Evolutionary conservation across 495 filamentous ascomycete genomes (phyloP).

Genomic region (Aspergillus ellipticus): DNA sequence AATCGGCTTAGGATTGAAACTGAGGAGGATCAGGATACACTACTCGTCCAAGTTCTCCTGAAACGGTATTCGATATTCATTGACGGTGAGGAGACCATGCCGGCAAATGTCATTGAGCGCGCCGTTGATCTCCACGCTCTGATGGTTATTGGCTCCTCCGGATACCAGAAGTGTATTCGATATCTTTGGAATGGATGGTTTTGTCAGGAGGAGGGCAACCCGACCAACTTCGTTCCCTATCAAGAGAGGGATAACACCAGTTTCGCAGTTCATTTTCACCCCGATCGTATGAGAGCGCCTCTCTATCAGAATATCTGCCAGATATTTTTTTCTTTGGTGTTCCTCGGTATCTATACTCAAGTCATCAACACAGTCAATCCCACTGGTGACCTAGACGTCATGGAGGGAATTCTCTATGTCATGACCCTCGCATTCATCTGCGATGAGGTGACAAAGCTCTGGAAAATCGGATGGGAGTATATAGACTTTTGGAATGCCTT

Average conservation of each 20-base stretch:
- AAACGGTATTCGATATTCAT: slow-evolving; percentile 83
- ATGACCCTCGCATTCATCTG: slow-evolving; percentile 92
- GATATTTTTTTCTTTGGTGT: slow-evolving; percentile 78
- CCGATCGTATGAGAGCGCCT: slow-evolving; percentile 88
- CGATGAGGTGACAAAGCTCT: slow-evolving; percentile 82
- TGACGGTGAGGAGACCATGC: slow-evolving; percentile 64
- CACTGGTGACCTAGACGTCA: slow-evolving; percentile 73
- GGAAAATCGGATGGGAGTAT: slow-evolving; percentile 86
- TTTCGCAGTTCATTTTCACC: slow-evolving; percentile 81
- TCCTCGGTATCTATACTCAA: slow-evolving; percentile 77
- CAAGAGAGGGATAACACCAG: slow-evolving; percentile 65
- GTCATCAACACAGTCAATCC: slow-evolving; percentile 91
- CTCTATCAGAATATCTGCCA: slow-evolving; percentile 88
- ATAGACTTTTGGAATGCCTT: slow-evolving; percentile 95
- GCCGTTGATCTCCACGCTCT: slow-evolving; percentile 91
- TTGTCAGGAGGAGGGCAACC: slow-evolving; percentile 88
- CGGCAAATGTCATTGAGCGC: slow-evolving; percentile 84
- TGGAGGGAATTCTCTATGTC: slow-evolving; percentile 79
- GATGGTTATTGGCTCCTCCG: slow-evolving; percentile 78
- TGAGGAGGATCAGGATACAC: slow-evolving; percentile 70
- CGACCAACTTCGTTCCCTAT: slow-evolving; percentile 81
- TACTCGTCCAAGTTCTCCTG: slow-evolving; percentile 79
- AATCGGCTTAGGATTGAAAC: slow-evolving; percentile 61
- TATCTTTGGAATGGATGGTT: slow-evolving; percentile 96
- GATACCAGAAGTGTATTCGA: slow-evolving; percentile 92